Evolutionary conservation across 805 yeast genomes (phyloP), one percentile per base, ranked within the genome.

Genomic region (Saccharomycopsis capsularis): DNA sequence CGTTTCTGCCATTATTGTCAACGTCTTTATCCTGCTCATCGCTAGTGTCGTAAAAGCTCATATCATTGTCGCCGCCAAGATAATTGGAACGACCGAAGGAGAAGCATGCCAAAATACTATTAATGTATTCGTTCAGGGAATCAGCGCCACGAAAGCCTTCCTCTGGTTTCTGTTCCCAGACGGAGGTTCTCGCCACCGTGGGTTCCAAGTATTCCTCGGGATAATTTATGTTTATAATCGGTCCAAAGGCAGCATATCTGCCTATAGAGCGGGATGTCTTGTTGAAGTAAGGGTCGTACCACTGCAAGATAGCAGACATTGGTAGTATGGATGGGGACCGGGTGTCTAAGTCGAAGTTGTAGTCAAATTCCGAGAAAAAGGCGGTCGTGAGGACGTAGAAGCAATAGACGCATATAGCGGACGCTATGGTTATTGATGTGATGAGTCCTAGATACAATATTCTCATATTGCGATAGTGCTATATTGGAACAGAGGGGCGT

Each of bases 161-260:
- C n/a, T n/a, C n/a, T n/a, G n/a, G n/a, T n/a, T n/a, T n/a, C n/a
- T n/a, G n/a, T n/a, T n/a, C n/a, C n/a, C n/a, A n/a, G n/a, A n/a
- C n/a, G 11, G 34, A 24, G 2, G 38, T 34, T 34, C 15, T 9
- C 7, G 38, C 38, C 32, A 29, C 13, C 32, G 13, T 29, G 13
- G 32, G 7, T 29, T 9, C n/a, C 7, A 13, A 9, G n/a, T 16
- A 13, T 6, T 34, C 38, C 13, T 34, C 38, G 11, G 50, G 42
- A 36, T 22, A 51, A 4, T 19, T 32, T n/a, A 16, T 24, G 22
- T 43, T 46, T 3, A 52, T 29, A 7, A 43, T 40, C 11, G 55
- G 53, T 7, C 55, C 54, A 46, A 52, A 52, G 15, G 50, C 48
- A n/a, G 55, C 53, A 27, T 52, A 52, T 11, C 53, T 25, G 1